Evolutionary conservation across 2,329 filamentous ascomycete species (phyloP), one percentile per base, ranked within the genome.

Genomic region (Colletotrichum abscissum): DNA sequence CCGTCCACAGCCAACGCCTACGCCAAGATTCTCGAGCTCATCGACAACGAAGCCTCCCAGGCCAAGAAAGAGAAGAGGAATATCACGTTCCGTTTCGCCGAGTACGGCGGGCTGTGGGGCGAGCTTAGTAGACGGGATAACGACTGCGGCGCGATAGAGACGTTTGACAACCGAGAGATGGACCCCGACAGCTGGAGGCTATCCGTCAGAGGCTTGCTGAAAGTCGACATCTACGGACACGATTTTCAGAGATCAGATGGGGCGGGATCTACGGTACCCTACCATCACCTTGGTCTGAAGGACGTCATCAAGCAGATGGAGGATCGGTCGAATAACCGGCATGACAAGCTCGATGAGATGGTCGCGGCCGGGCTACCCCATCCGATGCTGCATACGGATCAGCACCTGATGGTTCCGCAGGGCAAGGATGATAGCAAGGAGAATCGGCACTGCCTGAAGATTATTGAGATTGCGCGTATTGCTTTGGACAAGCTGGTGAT

Each of bases 1-100:
- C 89, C 89, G 1, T 88, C 88, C 9, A 85, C 89, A 57, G 89
- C 87, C 66, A 87, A 90, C 78, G 87, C 88, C 8, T 92, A 92
- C 82, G 84, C 84, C 67, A 82, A 80, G 33, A 88, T 92, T 59
- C 82, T 92, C 14, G 80, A 81, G 62, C 85, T 89, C 81, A 83
- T 92, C 8, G 89, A 92, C 74, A 78, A 78, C n/a, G 87, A 90
- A 76, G 81, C 86, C 0, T 81, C 82, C 1, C 78, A 76, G 1
- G 89, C 89, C 12, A 82, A 82, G 55, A 78, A 79, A 5, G 83
- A 86, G 42, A 80, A 81, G 2, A 81, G 84, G 19, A 82, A 80
- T 6, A 78, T 90, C 8, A 78, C 79, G 60, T 88, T 91, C 75
- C 80, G 81, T 4, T 82, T 90, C 26, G 77, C 79, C 24, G 83